A percentile compares a stretch with the other conserved stretches of the same genome.
Conservation (phyloP, 2,329 filamentous ascomycete genomes). For the Ceratocystis harringtonii region DNA sequence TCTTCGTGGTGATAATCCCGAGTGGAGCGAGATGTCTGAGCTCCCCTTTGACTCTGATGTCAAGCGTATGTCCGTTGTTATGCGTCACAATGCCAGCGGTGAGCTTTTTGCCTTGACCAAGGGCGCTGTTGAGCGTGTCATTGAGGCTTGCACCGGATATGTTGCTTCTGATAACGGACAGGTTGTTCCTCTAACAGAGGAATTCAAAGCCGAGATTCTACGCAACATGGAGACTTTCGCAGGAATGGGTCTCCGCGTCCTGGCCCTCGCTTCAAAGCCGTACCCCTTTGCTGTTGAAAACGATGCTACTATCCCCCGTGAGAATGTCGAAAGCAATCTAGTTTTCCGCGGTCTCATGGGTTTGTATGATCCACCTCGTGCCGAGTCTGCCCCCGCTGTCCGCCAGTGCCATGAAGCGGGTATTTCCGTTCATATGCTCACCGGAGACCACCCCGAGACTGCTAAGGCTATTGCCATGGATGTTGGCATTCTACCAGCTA, state of each 20-base stretch:
- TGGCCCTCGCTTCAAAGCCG: slow-evolving; percentile 44
- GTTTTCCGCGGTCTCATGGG: slow-evolving; percentile 53
- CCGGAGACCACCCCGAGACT: slow-evolving; percentile 49
- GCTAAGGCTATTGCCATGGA: slow-evolving; percentile 47
- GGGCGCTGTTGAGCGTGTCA: slow-evolving; percentile 52
- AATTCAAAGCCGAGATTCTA: slow-evolving; percentile 40
- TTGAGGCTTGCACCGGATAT: slow-evolving; percentile 42
- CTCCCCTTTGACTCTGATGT: slow-evolving; percentile 58
- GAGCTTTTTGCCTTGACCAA: slow-evolving; percentile 35
- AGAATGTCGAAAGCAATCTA: slow-evolving; percentile 42
- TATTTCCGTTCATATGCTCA: slow-evolving; percentile 54
- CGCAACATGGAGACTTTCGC: slow-evolving; percentile 50
- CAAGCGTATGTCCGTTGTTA: slow-evolving; percentile 61
- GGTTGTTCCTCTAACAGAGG: slow-evolving; percentile 32
- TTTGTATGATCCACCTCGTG: slow-evolving; percentile 55
- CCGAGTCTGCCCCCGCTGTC: slow-evolving; percentile 48
- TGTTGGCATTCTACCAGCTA: slow-evolving; percentile 42
- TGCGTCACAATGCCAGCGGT: slow-evolving; percentile 28
- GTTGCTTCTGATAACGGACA: slow-evolving; percentile 22
- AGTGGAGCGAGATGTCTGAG: slow-evolving; percentile 45
- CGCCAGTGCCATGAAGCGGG: slow-evolving; percentile 44
- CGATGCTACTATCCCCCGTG: slow-evolving; percentile 34
- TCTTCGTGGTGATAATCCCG: slow-evolving; percentile 32
- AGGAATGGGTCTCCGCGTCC: slow-evolving; percentile 48
- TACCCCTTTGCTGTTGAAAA: slow-evolving; percentile 26